Evolutionary conservation across 441 rosid genomes (phyloP).

Genomic region (Gossypium gossypioides): DNA sequence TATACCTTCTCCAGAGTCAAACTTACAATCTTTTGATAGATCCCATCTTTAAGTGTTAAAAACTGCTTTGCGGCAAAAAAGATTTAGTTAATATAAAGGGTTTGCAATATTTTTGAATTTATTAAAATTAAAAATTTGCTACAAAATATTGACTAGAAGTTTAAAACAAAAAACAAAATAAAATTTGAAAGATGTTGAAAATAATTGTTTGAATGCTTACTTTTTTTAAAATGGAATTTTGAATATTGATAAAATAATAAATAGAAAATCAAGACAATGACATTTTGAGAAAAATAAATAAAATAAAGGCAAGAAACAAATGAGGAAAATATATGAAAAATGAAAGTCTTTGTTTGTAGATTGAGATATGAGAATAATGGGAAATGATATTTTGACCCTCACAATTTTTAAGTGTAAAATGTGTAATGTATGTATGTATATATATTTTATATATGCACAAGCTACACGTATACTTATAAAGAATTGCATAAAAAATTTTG

Average conservation of each 20-base stretch:
- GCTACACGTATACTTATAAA: too few relatives aligned
- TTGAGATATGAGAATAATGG: not conserved
- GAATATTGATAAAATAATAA: not conserved
- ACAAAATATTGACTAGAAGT: too few relatives aligned
- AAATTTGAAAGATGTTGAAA: not conserved
- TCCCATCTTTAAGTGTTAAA: too few relatives aligned
- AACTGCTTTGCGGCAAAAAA: too few relatives aligned
- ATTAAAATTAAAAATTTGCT: too few relatives aligned
- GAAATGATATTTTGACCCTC: not conserved
- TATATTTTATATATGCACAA: too few relatives aligned
- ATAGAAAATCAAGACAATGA: not conserved
- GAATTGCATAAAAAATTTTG: too few relatives aligned
- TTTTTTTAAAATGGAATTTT: not conserved
- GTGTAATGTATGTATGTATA: too few relatives aligned
- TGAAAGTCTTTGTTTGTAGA: not conserved
- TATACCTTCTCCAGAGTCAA: too few relatives aligned
- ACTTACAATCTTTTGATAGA: too few relatives aligned
- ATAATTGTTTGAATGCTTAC: not conserved
- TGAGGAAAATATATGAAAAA: not conserved
- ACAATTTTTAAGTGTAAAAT: not conserved
- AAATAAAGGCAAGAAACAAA: not conserved
- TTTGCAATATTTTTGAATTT: too few relatives aligned
- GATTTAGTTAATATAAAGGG: too few relatives aligned
- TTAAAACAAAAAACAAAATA: not conserved
- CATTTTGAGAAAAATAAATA: not conserved